Percentiles rank a stretch among this genome's conserved stretches.
These are phyloP conservation scores for Naematelia encephala DNA, from an alignment of 768 basidiomycete species.

Conservation along the genomic window DNA sequence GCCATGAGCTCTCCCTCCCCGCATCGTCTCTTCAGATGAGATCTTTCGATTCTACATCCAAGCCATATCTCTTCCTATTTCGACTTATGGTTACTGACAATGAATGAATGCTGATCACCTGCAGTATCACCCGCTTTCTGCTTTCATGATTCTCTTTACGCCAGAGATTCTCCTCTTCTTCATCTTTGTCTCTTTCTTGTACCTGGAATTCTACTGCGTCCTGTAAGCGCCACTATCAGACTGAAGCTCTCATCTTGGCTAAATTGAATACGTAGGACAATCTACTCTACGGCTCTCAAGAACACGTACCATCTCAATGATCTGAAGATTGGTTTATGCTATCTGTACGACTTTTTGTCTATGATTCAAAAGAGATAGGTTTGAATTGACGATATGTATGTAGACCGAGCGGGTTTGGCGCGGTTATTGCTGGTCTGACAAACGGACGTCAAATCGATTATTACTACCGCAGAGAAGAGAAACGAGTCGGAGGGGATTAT, in stretches of 20 bases:
- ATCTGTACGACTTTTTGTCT: too few relatives aligned
- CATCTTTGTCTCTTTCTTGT: constrained; percentile 38
- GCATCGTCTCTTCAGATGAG: too few relatives aligned
- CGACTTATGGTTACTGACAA: too few relatives aligned
- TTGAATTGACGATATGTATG: too few relatives aligned
- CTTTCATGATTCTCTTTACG: constrained; percentile 42
- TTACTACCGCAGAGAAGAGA: constrained; percentile 59
- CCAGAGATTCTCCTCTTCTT: constrained; percentile 47
- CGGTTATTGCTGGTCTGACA: constrained; percentile 60
- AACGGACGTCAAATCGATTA: constrained; percentile 65
- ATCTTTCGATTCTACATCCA: too few relatives aligned
- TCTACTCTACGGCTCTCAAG: constrained; percentile 59
- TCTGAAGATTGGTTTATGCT: constrained; percentile 71
- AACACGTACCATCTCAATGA: constrained; percentile 61
- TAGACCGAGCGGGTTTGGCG: constrained; percentile 66
- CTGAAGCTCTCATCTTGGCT: not conserved
- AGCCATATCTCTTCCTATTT: too few relatives aligned
- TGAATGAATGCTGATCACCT: not conserved
- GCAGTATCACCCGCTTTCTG: constrained; percentile 44
- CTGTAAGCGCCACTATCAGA: constrained; percentile 27
- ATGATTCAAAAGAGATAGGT: too few relatives aligned
- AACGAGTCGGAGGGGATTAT: constrained; percentile 25
- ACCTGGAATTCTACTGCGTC: constrained; percentile 45
- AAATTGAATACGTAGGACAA: constrained; percentile 21
- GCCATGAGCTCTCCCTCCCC: too few relatives aligned